Conservation (phyloP, 768 basidiomycete genomes). For the Lactarius deliciosus region DNA sequence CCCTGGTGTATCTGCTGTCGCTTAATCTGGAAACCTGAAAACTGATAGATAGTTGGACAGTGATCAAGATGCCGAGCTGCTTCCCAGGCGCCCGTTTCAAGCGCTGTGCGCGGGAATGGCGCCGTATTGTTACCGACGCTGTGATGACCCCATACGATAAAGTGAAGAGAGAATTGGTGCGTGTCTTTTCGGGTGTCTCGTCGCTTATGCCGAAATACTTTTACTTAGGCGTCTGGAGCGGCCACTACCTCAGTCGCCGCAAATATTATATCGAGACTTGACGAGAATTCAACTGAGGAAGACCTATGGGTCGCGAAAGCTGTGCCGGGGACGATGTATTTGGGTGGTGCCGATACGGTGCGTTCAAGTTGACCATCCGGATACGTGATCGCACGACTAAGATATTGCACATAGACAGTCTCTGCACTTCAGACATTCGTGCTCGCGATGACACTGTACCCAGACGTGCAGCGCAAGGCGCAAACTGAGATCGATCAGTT, state of each 20-base stretch:
- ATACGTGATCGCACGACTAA: background rate
- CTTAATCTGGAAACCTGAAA: background rate
- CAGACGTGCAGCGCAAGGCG: background rate
- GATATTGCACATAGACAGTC: background rate
- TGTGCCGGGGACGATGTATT: background rate
- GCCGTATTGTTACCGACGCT: background rate
- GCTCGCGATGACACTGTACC: background rate
- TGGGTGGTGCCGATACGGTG: background rate
- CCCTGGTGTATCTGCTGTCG: background rate
- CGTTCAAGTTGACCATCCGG: background rate
- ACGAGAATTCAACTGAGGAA: slow-evolving; percentile 4
- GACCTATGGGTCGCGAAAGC: background rate
- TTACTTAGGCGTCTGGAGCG: background rate
- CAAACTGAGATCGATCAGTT: background rate
- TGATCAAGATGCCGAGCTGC: background rate
- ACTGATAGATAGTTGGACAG: background rate
- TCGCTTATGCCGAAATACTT: background rate
- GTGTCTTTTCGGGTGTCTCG: background rate
- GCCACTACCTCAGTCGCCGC: background rate
- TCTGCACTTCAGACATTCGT: background rate
- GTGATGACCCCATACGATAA: background rate
- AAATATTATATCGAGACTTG: background rate
- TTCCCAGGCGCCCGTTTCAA: background rate
- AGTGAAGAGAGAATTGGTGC: background rate
- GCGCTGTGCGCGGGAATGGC: background rate